Base-by-base conservation (phyloP, 352 stramenopile genomes). In the Globisporangium apiculatum region DNA sequence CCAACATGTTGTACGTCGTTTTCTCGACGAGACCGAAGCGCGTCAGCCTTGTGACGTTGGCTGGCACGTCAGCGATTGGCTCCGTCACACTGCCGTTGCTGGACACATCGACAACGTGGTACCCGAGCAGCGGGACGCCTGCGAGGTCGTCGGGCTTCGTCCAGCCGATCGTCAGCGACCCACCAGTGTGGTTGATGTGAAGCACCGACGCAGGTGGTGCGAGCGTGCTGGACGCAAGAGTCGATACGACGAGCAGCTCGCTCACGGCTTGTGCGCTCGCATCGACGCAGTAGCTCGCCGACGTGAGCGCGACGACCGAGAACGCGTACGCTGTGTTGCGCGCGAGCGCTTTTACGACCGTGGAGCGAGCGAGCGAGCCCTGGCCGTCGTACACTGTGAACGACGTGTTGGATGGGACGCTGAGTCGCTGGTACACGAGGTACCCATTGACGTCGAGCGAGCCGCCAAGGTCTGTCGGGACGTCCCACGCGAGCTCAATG, bases 361-460 rank as follows among this genome's bases (percentile, higher is more conserved):
- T 40, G 7, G 62, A 58, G 7, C 58, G 65, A 3, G 50, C 53
- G 0, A 48, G 66, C 8, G 69, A 82, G 36, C 85, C 64, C 57
- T 79, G 69, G 0, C 75, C 73, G 36, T 88, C 72, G 52, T 88
- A 88, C 24, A 85, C 62, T 2, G 60, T 68, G 17, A 82, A 82
- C 15, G 69, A 76, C 2, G 48, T 50, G 8, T 68, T 59, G 2
- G 58, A 52, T 7, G 18, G 56, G 6, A 64, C 47, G 18, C 65
- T 36, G 18, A 65, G 55, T 3, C 66, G 65, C 48, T 86, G 74
- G 48, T 74, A 86, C 2, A 88, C 65, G 12, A 71, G 71, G 51
- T 91, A 87, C 0, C 73, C 75, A 3, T 86, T 51, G 5, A 81
- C 65, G 11, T 75, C 66, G 9, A 42, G 48, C 1, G 57, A 53